Evolutionary conservation across 1,139 yeast genomes (phyloP).

Genomic region (Pichia sp.): DNA sequence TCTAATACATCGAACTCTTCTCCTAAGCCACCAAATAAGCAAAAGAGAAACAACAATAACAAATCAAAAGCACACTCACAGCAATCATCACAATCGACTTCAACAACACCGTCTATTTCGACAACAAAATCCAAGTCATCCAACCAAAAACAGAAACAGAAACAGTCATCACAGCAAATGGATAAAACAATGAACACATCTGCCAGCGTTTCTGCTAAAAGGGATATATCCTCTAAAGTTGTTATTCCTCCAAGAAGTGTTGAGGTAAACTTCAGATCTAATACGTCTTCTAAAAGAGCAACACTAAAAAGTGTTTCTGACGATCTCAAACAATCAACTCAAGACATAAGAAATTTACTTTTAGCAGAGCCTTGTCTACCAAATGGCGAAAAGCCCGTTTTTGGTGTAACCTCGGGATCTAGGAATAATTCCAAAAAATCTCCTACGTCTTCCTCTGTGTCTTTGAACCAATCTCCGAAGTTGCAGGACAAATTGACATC

Average conservation of each 20-base stretch:
- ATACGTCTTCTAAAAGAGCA: constrained; percentile 12
- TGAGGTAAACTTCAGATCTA: constrained; percentile 9
- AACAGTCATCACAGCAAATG: neutral
- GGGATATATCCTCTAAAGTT: constrained; percentile 3
- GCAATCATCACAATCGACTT: neutral
- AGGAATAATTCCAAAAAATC: neutral
- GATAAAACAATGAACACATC: neutral
- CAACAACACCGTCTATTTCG: neutral
- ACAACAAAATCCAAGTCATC: neutral
- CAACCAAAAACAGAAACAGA: too few species aligned
- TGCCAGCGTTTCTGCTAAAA: neutral
- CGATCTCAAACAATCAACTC: constrained; percentile 16
- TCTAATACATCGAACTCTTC: neutral
- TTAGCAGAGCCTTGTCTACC: constrained; percentile 1
- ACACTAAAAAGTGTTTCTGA: constrained; percentile 17
- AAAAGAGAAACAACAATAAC: neutral
- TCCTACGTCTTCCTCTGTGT: neutral
- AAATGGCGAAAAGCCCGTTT: constrained; percentile 2
- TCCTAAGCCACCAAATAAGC: neutral
- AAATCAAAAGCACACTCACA: neutral
- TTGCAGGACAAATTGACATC: constrained; percentile 32
- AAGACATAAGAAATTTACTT: constrained; percentile 18
- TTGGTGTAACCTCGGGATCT: neutral
- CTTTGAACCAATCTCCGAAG: neutral
- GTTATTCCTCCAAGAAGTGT: constrained; percentile 19